Percentiles rank a stretch among this genome's conserved stretches.
These are phyloP conservation scores for Candida gigantensis DNA, from an alignment of 1,139 yeast genomes.

Conservation along the genomic window DNA sequence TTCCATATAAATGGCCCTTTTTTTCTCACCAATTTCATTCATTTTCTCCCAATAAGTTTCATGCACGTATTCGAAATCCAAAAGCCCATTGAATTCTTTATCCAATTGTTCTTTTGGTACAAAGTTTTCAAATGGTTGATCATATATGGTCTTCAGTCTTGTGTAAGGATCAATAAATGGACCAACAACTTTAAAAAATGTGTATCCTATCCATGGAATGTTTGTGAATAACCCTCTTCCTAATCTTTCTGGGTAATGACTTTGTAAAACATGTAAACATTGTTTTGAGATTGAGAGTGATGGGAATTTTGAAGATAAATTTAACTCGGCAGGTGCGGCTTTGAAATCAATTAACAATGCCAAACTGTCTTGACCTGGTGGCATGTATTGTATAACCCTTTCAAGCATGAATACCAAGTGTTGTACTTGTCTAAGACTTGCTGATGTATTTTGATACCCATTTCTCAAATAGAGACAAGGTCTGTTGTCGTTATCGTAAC, in stretches of 20 bases:
- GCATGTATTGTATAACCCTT: constrained; percentile 89
- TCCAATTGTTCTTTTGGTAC: constrained; percentile 84
- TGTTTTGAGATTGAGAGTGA: constrained; percentile 60
- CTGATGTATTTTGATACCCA: constrained; percentile 90
- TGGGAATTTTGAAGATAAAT: constrained; percentile 44
- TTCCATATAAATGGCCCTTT: constrained; percentile 54
- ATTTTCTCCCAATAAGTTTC: constrained; percentile 78
- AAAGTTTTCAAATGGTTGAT: constrained; percentile 80
- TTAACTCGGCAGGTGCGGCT: constrained; percentile 48
- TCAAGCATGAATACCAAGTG: constrained; percentile 91
- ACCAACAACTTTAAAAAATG: constrained; percentile 82
- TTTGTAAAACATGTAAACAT: constrained; percentile 83
- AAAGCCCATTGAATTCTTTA: constrained; percentile 76
- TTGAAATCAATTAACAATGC: constrained; percentile 90
- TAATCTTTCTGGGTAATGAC: constrained; percentile 93
- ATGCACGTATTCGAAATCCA: constrained; percentile 82
- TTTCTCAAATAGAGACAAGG: constrained; percentile 90
- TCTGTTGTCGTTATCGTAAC: constrained; percentile 84
- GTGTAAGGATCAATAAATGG: constrained; percentile 97
- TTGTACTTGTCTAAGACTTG: constrained; percentile 85
- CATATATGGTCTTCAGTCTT: constrained; percentile 85
- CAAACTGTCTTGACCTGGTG: constrained; percentile 90
- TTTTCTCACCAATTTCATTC: constrained; percentile 55
- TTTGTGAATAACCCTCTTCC: constrained; percentile 90
- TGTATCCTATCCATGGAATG: constrained; percentile 90